phyloP scores from a whole-genome alignment of 768 basidiomycete genomes.

The Suillus plorans region DNA sequence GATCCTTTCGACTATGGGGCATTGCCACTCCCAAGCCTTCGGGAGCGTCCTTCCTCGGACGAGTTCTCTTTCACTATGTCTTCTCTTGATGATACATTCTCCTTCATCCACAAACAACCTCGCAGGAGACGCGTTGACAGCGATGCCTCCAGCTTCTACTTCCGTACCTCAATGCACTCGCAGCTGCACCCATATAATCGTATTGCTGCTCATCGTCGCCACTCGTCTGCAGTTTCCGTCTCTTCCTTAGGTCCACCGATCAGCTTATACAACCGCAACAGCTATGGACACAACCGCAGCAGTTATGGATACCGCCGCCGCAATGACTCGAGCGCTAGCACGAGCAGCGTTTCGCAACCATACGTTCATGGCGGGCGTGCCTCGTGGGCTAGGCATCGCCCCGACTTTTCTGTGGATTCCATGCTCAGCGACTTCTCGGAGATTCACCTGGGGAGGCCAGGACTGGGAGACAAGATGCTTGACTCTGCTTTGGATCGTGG shows the following conservation, averaged over 20 bases:
- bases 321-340: constrained; percentile 59
- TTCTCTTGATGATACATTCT: constrained; percentile 71
- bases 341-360: constrained; percentile 55
- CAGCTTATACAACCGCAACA: constrained; percentile 66
- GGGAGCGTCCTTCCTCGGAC: constrained; percentile 57
- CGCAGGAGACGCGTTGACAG: constrained; percentile 63
- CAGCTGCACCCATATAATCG: constrained; percentile 37
- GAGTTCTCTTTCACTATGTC: constrained; percentile 58
- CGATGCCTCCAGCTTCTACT: constrained; percentile 78
- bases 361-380: constrained; percentile 57
- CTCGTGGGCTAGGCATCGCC: constrained; percentile 59
- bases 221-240: constrained; percentile 61
- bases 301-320: constrained; percentile 53
- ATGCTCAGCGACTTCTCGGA: constrained; percentile 62
- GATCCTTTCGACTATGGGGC: constrained; percentile 77
- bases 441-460: constrained; percentile 62
- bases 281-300: constrained; percentile 57
- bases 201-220: constrained; percentile 47
- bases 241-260: constrained; percentile 62
- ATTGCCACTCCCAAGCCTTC: constrained; percentile 41
- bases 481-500: constrained; percentile 53
- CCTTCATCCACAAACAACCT: constrained; percentile 45
- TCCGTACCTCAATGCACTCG: constrained; percentile 36
- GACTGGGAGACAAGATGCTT: constrained; percentile 88
- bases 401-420: constrained; percentile 64